phyloP scores from a whole-genome alignment of 495 filamentous ascomycete species.

The Hypomontagnella submonticulosa region DNA sequence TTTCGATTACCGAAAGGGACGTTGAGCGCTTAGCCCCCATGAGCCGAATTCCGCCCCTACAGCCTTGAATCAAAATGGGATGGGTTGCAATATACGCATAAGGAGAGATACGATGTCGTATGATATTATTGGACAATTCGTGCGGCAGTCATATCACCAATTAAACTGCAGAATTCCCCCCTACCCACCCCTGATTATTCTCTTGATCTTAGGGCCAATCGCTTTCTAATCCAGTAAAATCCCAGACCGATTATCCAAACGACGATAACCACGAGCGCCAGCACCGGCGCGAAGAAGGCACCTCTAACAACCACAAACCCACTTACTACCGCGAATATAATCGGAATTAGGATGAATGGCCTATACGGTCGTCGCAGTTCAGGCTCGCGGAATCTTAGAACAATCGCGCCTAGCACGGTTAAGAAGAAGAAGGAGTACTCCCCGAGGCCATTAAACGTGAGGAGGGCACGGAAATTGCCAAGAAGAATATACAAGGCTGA shows the following conservation, averaged over 20 bases:
- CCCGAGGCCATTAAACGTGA: slow-evolving; percentile 67
- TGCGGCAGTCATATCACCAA: too few relatives aligned
- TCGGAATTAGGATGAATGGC: slow-evolving; percentile 57
- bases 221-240: slow-evolving; percentile 52
- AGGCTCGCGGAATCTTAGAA: slow-evolving; percentile 63
- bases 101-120: too few relatives aligned
- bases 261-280: slow-evolving; percentile 56
- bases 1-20: too few relatives aligned
- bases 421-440: slow-evolving; percentile 70
- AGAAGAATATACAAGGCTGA: slow-evolving; percentile 64
- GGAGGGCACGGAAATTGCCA: slow-evolving; percentile 65
- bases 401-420: slow-evolving; percentile 62
- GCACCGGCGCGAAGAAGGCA: slow-evolving; percentile 62
- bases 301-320: slow-evolving; percentile 66
- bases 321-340: slow-evolving; percentile 61
- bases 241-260: slow-evolving; percentile 59
- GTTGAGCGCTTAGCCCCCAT: too few relatives aligned
- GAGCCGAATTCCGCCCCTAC: too few relatives aligned
- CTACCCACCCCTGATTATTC: slow-evolving; percentile 12
- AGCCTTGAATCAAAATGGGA: too few relatives aligned
- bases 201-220: slow-evolving; percentile 13
- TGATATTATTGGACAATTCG: too few relatives aligned
- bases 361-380: slow-evolving; percentile 59
- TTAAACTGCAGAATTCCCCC: neutral
- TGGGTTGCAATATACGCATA: too few relatives aligned